These are phyloP conservation scores for Cryomyces antarcticus DNA, from an alignment of 495 filamentous ascomycete species.

Conservation along the genomic window DNA sequence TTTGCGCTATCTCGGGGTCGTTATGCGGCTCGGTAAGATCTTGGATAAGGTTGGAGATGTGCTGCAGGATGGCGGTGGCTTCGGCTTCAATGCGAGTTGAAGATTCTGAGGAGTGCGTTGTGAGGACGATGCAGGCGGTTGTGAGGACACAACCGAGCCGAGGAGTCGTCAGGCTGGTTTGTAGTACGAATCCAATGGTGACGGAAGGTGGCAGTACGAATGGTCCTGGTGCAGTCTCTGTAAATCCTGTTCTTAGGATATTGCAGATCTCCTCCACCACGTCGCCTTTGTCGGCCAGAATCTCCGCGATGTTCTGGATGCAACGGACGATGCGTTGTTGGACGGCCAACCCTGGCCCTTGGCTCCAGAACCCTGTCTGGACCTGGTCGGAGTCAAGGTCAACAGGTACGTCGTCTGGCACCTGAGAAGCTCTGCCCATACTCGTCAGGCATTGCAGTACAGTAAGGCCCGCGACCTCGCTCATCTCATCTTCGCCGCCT, in stretches of 20 bases:
- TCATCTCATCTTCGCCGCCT: constrained; percentile 22
- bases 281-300: constrained; percentile 40
- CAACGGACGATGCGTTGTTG: constrained; percentile 38
- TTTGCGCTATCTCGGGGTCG: constrained; percentile 67
- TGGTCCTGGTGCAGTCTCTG: constrained; percentile 53
- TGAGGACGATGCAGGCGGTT: constrained; percentile 58
- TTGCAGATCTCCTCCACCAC: constrained; percentile 75
- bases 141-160: constrained; percentile 53
- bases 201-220: constrained; percentile 56
- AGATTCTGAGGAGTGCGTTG: constrained; percentile 33
- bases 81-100: constrained; percentile 23
- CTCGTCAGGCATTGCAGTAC: constrained; percentile 53
- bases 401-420: constrained; percentile 45
- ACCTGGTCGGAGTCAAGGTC: constrained; percentile 36
- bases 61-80: constrained; percentile 35
- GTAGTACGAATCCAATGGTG: constrained; percentile 26
- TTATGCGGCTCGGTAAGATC: constrained; percentile 12
- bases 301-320: constrained; percentile 26
- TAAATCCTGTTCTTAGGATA: constrained; percentile 23
- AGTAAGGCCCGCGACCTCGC: constrained; percentile 33
- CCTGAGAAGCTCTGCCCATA: constrained; percentile 64
- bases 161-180: constrained; percentile 38
- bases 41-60: constrained; percentile 44
- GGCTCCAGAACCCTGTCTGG: constrained; percentile 36
- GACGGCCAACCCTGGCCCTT: constrained; percentile 28